Evolutionary conservation across 345 rosid genomes (phyloP).

Genomic region (Syzygium aqueum): DNA sequence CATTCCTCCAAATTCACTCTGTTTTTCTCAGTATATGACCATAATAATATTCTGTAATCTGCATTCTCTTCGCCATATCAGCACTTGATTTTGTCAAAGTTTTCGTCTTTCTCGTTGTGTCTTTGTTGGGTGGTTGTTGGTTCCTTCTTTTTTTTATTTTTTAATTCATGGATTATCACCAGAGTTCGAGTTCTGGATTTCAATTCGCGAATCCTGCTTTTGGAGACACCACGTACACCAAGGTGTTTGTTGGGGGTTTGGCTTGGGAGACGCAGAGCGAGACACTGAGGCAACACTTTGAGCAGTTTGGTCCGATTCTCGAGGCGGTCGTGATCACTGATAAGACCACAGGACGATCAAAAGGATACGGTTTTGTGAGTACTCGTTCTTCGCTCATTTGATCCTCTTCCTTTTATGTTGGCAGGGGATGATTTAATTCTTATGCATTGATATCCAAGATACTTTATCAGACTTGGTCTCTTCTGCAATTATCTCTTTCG

Average conservation of each 20-base stretch:
- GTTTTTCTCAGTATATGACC: not conserved
- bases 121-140: not conserved
- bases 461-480: not conserved
- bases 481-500: not conserved
- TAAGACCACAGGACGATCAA: conserved; percentile 93
- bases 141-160: not conserved
- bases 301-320: conserved; percentile 83
- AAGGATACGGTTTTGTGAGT: conserved; percentile 99
- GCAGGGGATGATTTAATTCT: not conserved
- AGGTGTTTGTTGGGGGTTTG: conserved; percentile 90
- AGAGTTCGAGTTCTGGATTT: conserved; percentile 45
- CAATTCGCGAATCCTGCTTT: conserved; percentile 75
- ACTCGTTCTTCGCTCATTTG: not conserved
- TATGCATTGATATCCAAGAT: not conserved
- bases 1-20: not conserved
- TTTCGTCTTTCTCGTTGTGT: not conserved
- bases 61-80: not conserved
- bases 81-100: conserved; percentile 2
- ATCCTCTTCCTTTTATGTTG: not conserved
- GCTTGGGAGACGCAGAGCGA: conserved; percentile 97
- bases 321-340: conserved; percentile 96
- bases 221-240: conserved; percentile 87
- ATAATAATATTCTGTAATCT: not conserved
- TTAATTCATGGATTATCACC: conserved; percentile 49
- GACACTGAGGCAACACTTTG: conserved; percentile 80